Conservation (phyloP, 345 rosid species). For the Salix brachista region DNA sequence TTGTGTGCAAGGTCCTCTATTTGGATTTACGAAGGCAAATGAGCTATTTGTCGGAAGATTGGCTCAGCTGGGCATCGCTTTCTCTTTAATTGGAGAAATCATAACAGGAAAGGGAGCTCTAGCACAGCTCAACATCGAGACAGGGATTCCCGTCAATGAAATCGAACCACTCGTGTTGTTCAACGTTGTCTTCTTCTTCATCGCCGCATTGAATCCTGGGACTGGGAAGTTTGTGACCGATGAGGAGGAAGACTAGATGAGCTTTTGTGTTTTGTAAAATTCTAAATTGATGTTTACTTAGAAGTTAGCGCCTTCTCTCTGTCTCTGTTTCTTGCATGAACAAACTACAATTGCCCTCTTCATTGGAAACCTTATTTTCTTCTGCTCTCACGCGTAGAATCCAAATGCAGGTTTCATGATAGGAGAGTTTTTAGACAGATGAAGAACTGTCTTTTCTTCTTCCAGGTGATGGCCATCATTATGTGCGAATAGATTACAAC, state of each 20-base stretch:
- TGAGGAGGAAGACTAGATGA: conserved; percentile 44
- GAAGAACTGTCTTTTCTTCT: no score
- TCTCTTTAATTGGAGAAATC: conserved; percentile 90
- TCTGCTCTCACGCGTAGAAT: no score
- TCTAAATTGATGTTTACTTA: background rate
- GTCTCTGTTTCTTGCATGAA: background rate
- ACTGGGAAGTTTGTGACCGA: conserved; percentile 88
- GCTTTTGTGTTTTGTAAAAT: background rate
- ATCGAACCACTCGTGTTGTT: conserved; percentile 90
- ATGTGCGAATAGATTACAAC: no score
- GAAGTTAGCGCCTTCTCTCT: background rate
- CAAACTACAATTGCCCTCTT: background rate
- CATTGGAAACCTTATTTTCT: background rate
- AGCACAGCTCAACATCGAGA: conserved; percentile 94
- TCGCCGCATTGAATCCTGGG: conserved; percentile 92
- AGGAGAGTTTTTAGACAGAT: no score
- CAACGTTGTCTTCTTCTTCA: conserved; percentile 83
- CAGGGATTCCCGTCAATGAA: conserved; percentile 81
- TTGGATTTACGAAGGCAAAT: conserved; percentile 89
- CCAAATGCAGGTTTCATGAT: no score
- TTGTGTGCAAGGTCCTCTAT: conserved; percentile 64
- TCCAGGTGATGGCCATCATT: no score
- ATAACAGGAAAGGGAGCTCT: conserved; percentile 94
- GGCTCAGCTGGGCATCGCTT: conserved; percentile 93
- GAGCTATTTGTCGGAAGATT: conserved; percentile 91